Conservation (phyloP, 2,329 filamentous ascomycete genomes). For the Cordyceps pruinosa region DNA sequence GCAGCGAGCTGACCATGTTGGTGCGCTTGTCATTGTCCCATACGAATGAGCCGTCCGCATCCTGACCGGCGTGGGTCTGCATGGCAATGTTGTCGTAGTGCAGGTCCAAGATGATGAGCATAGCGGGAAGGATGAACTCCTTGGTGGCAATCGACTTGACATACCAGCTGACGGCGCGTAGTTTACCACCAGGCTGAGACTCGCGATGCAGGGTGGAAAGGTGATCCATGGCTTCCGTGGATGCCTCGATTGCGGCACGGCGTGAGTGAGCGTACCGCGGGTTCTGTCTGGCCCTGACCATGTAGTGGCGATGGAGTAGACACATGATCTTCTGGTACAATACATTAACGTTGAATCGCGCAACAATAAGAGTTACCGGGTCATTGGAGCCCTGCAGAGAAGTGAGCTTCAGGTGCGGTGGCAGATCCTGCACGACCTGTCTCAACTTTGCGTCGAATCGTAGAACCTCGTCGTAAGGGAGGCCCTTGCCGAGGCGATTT, state of each 20-base stretch:
- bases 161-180: conserved; percentile 70
- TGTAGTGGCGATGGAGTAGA: conserved; percentile 81
- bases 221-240: conserved; percentile 72
- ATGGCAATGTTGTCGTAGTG: conserved; percentile 56
- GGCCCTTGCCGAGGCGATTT: conserved; percentile 46
- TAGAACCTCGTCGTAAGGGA: conserved; percentile 59
- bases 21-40: conserved; percentile 56
- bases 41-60: conserved; percentile 40
- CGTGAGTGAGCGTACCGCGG: conserved; percentile 78
- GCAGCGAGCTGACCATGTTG: conserved; percentile 70
- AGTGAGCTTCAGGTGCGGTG: conserved; percentile 71
- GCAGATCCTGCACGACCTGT: conserved; percentile 58
- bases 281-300: conserved; percentile 70
- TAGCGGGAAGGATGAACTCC: conserved; percentile 80
- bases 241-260: conserved; percentile 76
- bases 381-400: conserved; percentile 70
- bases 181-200: conserved; percentile 61
- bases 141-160: conserved; percentile 72
- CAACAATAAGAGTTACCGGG: conserved; percentile 77
- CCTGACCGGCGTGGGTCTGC: conserved; percentile 33
- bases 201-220: conserved; percentile 71
- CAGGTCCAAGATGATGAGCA: conserved; percentile 76
- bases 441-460: conserved; percentile 55
- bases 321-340: conserved; percentile 85
- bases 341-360: conserved; percentile 76